Base-by-base conservation (phyloP, 202 grass and related monocot species). In the Tripidium arundinaceum region DNA sequence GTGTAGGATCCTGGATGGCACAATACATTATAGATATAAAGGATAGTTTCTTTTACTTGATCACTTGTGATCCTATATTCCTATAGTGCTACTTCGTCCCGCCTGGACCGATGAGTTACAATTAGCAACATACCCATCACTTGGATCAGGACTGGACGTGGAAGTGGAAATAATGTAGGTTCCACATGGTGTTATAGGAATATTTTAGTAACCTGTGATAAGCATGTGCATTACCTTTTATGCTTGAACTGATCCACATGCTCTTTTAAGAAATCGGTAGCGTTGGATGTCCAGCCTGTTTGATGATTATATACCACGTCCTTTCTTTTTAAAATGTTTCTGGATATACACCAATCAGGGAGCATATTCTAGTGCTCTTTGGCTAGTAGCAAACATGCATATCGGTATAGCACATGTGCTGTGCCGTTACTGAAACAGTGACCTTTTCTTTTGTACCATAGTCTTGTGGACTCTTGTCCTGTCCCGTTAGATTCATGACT, bases 131-230 rank as follows among this genome's bases (percentile, higher is more conserved):
- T 69, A 39, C 42, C 72, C 76, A 78, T 57, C 67, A 62, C 33
- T 37, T 24, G 76, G 59, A 72, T 62, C 12, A 83, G 49, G 76
- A 76, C 46, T 68, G 19, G 34, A 54, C 47, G n/a, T 11, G 46
- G 26, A 16, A 47, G 67, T 88, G 60, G n/a, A 37, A 67, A 55
- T 27, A 54, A 27, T 66, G 24, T 79, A 55, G 31, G 22, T 39
- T 68, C 31, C 34, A 26, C 62, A 67, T 43, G 62, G 27, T 41
- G 66, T 76, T 59, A 11, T 42, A 19, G 16, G 18, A 81, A 81
- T 77, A 42, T 8, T 74, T 60, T 85, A 82, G 25, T 18, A 42
- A 39, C 65, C n/a, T 67, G 40, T 73, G 67, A 85, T 77, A 60
- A 61, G 31, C 78, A 60, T 80, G 65, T 33, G 25, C 11, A 21